A percentile compares a stretch with the other conserved stretches of the same genome.
These are phyloP conservation scores for Saitozyma podzolica DNA, from an alignment of 768 basidiomycete species.

Conservation along the genomic window DNA sequence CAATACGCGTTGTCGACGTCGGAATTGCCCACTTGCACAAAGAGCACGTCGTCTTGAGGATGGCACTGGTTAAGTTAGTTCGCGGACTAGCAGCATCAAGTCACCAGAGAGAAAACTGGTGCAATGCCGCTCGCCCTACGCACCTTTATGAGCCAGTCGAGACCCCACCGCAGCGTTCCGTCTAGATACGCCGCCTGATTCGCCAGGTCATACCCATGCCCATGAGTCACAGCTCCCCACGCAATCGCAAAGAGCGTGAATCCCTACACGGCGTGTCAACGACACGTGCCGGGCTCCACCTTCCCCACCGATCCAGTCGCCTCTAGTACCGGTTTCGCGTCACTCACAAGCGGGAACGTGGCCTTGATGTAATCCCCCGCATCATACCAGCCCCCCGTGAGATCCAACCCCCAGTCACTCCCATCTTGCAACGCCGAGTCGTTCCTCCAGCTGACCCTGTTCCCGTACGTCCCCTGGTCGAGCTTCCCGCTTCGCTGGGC, in stretches of 20 bases:
- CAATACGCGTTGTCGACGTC: conserved; percentile 76
- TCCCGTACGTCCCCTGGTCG: conserved; percentile 57
- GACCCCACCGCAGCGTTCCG: conserved; percentile 82
- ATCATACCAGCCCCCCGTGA: conserved; percentile 88
- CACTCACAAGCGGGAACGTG: conserved; percentile 73
- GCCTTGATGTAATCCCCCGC: conserved; percentile 89
- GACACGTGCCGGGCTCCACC: neutral
- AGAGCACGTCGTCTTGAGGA: conserved; percentile 68
- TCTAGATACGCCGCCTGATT: conserved; percentile 92
- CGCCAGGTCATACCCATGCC: conserved; percentile 78
- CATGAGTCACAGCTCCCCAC: conserved; percentile 85
- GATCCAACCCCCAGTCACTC: conserved; percentile 67
- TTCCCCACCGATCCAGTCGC: too few relatives aligned
- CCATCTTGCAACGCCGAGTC: conserved; percentile 77
- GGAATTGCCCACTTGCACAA: conserved; percentile 71
- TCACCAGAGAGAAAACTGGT: neutral
- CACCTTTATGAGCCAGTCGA: conserved; percentile 89
- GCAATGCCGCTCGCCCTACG: conserved; percentile 16
- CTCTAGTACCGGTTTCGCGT: neutral
- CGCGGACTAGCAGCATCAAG: conserved; percentile 1
- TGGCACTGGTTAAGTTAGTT: conserved; percentile 65
- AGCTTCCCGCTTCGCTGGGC: conserved; percentile 81
- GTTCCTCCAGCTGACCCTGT: conserved; percentile 85
- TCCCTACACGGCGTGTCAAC: conserved; percentile 56
- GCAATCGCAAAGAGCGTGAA: conserved; percentile 81